These are phyloP conservation scores for Lyophyllum semitale DNA, from an alignment of 768 basidiomycete genomes.

Conservation along the genomic window DNA sequence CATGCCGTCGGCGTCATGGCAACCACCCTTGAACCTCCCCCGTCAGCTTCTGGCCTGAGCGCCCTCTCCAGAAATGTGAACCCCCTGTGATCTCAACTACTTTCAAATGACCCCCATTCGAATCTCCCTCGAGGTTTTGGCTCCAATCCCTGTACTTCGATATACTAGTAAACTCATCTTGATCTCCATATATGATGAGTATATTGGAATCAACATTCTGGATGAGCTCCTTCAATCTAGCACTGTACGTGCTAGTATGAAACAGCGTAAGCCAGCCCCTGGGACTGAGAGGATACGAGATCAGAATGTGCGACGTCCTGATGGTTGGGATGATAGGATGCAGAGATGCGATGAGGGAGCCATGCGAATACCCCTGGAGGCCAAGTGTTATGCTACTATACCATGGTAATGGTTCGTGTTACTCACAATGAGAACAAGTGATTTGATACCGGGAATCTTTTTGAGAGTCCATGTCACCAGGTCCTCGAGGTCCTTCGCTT, in stretches of 20 bases:
- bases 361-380: conserved; percentile 83
- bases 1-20: conserved; percentile 28
- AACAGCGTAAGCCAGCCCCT: conserved; percentile 73
- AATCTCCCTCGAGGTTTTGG: conserved; percentile 33
- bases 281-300: conserved; percentile 78
- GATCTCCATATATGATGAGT: conserved; percentile 66
- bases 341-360: conserved; percentile 70
- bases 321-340: conserved; percentile 56
- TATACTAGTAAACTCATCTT: conserved; percentile 69
- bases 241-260: conserved; percentile 53
- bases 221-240: conserved; percentile 52
- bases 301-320: conserved; percentile 62
- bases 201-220: conserved; percentile 47
- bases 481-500: conserved; percentile 70
- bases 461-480: conserved; percentile 57
- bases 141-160: conserved; percentile 60
- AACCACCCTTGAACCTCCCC: conserved; percentile 35
- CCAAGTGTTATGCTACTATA: conserved; percentile 2
- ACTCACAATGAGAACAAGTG: conserved; percentile 64
- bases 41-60: conserved; percentile 27
- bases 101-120: conserved; percentile 20
- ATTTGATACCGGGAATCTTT: conserved; percentile 40
- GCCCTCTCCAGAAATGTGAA: conserved; percentile 69
- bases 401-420: neutral
- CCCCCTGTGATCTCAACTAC: conserved; percentile 47